These are phyloP conservation scores for Trichaptum fuscoviolaceum DNA, from an alignment of 768 basidiomycete genomes.

Conservation along the genomic window DNA sequence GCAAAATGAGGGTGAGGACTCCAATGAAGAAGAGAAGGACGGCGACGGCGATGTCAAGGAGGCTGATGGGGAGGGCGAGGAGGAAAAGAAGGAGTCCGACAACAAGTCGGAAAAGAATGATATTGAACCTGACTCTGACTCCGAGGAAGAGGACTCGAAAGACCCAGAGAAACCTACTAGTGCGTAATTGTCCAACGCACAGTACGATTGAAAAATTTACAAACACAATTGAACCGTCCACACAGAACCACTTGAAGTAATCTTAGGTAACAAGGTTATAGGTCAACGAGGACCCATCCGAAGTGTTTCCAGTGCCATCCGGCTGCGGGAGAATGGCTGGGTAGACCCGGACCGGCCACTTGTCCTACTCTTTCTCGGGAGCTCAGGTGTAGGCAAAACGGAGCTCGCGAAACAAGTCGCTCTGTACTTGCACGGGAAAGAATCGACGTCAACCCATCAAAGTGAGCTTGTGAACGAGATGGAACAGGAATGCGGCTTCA, in stretches of 20 bases:
- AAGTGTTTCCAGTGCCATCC: not conserved
- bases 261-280: not conserved
- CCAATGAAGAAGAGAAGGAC: not conserved
- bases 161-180: not conserved
- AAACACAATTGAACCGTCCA: not conserved
- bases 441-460: not conserved
- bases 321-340: slow-evolving; percentile 1
- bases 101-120: not conserved
- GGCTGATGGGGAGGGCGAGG: not conserved
- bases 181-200: not conserved
- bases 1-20: not conserved
- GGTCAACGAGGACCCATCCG: slow-evolving; percentile 3
- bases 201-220: not conserved
- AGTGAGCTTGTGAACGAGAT: not conserved
- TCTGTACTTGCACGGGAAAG: not conserved
- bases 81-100: not conserved
- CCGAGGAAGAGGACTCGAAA: not conserved
- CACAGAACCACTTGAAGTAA: not conserved
- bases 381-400: slow-evolving; percentile 2
- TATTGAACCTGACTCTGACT: not conserved
- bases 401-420: slow-evolving; percentile 5
- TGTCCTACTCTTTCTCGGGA: slow-evolving; percentile 1
- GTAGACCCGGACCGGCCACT: slow-evolving; percentile 1
- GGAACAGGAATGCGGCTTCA: not conserved
- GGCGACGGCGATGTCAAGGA: not conserved